Evolutionary conservation across 371 early-diverging fungal genomes (phyloP).

Genomic region (Umbelopsis sp.): DNA sequence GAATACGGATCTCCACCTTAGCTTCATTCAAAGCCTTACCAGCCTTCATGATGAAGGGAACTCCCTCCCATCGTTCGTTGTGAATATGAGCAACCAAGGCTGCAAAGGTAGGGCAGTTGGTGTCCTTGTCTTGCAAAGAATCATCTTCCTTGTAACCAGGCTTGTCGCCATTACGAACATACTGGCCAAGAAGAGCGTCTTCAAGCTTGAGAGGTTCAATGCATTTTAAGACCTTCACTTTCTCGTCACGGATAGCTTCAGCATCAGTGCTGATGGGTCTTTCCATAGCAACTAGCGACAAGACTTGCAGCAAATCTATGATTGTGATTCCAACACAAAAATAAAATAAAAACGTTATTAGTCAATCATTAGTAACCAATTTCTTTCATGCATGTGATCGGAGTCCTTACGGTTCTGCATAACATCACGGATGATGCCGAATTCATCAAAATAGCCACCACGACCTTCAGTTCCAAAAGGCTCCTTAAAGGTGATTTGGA

Average conservation of each 20-base stretch:
- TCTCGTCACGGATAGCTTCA: conserved; percentile 93
- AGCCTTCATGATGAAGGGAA: conserved; percentile 95
- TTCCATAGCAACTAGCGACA: conserved; percentile 93
- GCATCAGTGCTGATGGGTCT: conserved; percentile 80
- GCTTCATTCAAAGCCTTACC: conserved; percentile 95
- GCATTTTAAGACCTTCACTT: conserved; percentile 84
- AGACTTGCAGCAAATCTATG: conserved; percentile 84
- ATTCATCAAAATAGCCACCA: conserved; percentile 99
- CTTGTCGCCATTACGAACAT: conserved; percentile 75
- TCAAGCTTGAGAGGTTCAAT: conserved; percentile 79
- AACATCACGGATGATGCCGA: conserved; percentile 99
- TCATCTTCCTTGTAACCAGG: conserved; percentile 94
- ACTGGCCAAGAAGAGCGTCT: conserved; percentile 90
- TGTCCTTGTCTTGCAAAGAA: conserved; percentile 79
- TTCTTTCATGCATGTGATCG: not conserved
- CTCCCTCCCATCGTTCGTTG: conserved; percentile 96
- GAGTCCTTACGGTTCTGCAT: conserved; percentile 92
- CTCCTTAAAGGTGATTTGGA: conserved; percentile 99
- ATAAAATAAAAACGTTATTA: too few relatives aligned
- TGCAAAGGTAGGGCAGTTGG: conserved; percentile 93
- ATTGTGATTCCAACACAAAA: not conserved
- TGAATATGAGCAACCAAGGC: conserved; percentile 83
- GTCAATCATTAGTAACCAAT: too few relatives aligned
- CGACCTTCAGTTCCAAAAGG: conserved; percentile 98
- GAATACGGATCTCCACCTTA: conserved; percentile 94